Percentiles rank a stretch among this genome's conserved stretches.
Conservation (phyloP, 2,329 filamentous ascomycete species). For the Fusarium proliferatum region DNA sequence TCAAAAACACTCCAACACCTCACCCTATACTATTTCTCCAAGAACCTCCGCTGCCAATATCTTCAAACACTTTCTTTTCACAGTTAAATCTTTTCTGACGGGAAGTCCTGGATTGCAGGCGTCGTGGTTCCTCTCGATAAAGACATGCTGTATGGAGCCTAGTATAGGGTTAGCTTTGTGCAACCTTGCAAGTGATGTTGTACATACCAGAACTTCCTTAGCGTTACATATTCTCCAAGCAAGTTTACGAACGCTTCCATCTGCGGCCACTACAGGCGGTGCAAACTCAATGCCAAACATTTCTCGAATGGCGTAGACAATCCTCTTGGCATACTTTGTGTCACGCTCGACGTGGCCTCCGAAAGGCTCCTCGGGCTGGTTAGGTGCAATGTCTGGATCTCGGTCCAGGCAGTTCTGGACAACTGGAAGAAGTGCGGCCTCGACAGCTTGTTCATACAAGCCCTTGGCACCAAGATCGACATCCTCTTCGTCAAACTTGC, state of each 20-base stretch:
- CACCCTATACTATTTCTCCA: not conserved
- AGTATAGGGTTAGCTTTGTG: slow-evolving; percentile 9
- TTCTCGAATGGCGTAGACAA: slow-evolving; percentile 93
- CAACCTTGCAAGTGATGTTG: not conserved
- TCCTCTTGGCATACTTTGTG: slow-evolving; percentile 86
- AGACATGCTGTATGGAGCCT: slow-evolving; percentile 81
- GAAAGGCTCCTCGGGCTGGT: slow-evolving; percentile 81
- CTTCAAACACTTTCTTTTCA: not conserved
- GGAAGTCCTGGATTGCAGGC: slow-evolving; percentile 59
- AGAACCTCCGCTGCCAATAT: not conserved
- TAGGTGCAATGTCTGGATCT: slow-evolving; percentile 89
- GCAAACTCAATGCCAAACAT: slow-evolving; percentile 99
- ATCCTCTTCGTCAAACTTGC: slow-evolving; percentile 81
- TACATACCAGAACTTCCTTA: slow-evolving; percentile 88
- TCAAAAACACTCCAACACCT: slow-evolving; percentile 15
- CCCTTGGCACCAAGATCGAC: slow-evolving; percentile 69
- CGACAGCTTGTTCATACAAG: slow-evolving; percentile 75
- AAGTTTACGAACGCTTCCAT: slow-evolving; percentile 89
- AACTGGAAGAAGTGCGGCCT: slow-evolving; percentile 81
- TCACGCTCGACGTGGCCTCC: slow-evolving; percentile 87
- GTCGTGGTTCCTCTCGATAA: slow-evolving; percentile 71
- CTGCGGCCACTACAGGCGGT: slow-evolving; percentile 88
- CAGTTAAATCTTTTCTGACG: slow-evolving; percentile 41
- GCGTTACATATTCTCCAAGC: slow-evolving; percentile 96
- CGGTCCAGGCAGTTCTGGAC: slow-evolving; percentile 93